Base-by-base conservation (phyloP, 768 basidiomycete species). In the Leccinum ochraceum region DNA sequence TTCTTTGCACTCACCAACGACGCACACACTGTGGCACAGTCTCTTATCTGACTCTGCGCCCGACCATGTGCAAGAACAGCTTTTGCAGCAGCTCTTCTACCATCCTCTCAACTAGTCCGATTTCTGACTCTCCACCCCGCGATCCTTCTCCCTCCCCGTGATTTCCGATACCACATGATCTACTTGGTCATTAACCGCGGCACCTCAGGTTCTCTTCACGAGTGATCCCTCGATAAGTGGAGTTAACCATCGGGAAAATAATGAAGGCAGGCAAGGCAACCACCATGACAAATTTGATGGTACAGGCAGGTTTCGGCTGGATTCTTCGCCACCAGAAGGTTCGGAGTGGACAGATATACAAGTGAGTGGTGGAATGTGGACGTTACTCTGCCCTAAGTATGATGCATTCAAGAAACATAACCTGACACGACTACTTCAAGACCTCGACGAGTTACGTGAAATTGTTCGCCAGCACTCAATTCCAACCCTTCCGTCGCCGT, bases 1-100 rank as follows among this genome's bases (percentile, higher is more conserved):
- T 73, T 99, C 52, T 98, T 98, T 69, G 97, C 97, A 2, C 97
- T 97, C 1, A 97, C 93, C 20, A 95, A 99, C 76, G 87, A 93
- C 60, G 97, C 97, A 36, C 97, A 36, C 61, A 16, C 61, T 78
- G 11, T 80, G 77, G 78, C 62, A 65, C 46, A 58, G 48, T 53
- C 71, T 73, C 39, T 64, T 69, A 28, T 60, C 61, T 37, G 67
- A 69, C 20, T 66, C 76, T 51, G 68, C 84, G 37, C 80, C 80
- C 24, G 95, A 95, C 75, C 97, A 98, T 71, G 78, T 95, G 32
- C 84, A 93, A 60, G 87, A 91, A 67, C 78, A 84, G 60, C 83
- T 98, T 50, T 28, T 28, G 26, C 95, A 97, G 69, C 89, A 95
- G 68, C 81, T 99, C 56, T 88, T 98, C 69, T 98, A 98, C 72